A percentile compares a stretch with the other conserved stretches of the same genome.
Evolutionary conservation across 2,329 filamentous ascomycete species (phyloP).

Genomic region (Xylariomycetidae sp.): DNA sequence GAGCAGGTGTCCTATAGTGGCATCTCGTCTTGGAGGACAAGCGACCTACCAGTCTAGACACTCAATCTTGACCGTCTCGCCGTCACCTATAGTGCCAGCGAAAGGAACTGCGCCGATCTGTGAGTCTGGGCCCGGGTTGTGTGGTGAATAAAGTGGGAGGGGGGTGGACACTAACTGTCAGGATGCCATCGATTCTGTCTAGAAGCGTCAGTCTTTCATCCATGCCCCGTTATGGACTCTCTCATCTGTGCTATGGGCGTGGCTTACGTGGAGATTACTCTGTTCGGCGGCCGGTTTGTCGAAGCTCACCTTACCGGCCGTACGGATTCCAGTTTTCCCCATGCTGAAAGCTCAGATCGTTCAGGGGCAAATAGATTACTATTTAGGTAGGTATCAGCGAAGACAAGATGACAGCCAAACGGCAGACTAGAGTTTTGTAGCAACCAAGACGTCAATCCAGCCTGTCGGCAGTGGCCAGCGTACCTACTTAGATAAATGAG

Average conservation of each 20-base stretch:
- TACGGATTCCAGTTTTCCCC: conserved; percentile 54
- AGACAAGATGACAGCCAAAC: no score
- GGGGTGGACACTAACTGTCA: conserved; percentile 57
- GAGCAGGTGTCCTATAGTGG: no score
- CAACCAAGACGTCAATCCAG: no score
- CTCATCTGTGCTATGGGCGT: conserved; percentile 3
- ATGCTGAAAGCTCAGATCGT: no score
- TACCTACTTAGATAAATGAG: no score
- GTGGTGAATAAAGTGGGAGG: not conserved
- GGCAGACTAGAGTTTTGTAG: no score
- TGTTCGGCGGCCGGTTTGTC: conserved; percentile 69
- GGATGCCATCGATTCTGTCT: conserved; percentile 89
- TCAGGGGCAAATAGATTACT: no score
- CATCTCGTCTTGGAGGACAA: conserved; percentile 25
- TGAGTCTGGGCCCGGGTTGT: conserved; percentile 1
- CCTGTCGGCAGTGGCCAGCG: no score
- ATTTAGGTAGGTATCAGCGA: no score
- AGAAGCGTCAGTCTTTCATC: conserved; percentile 1
- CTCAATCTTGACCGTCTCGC: conserved; percentile 89
- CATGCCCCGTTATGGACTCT: no score
- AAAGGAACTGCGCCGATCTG: conserved; percentile 58
- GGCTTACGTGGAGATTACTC: conserved; percentile 62
- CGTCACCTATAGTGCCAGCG: conserved; percentile 68
- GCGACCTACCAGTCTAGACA: conserved; percentile 68
- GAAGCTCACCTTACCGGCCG: conserved; percentile 67